phyloP scores from a whole-genome alignment of 352 stramenopile species.

The Phytophthora crassamura region DNA sequence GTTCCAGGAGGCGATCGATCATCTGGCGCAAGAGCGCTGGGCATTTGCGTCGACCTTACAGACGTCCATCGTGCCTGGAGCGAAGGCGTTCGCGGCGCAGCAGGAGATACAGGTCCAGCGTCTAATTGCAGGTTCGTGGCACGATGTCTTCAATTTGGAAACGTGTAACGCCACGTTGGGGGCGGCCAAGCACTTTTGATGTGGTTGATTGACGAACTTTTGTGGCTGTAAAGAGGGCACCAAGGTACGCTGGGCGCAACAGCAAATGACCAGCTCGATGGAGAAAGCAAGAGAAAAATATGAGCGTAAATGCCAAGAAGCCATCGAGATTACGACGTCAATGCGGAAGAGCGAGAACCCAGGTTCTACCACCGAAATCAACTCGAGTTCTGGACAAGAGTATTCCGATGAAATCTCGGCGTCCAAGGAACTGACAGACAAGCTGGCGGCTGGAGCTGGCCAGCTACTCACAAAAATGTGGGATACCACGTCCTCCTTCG shows the following conservation, averaged over 20 bases:
- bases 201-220: constrained; percentile 3
- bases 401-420: constrained; percentile 33
- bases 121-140: constrained; percentile 61
- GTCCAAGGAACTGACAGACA: constrained; percentile 70
- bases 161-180: background rate
- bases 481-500: constrained; percentile 76
- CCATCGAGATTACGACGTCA: constrained; percentile 53
- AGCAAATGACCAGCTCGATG: constrained; percentile 66
- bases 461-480: constrained; percentile 86
- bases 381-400: constrained; percentile 10
- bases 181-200: constrained; percentile 7
- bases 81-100: constrained; percentile 74
- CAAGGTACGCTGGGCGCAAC: constrained; percentile 68
- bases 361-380: background rate
- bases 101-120: constrained; percentile 83
- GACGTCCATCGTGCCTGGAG: constrained; percentile 55
- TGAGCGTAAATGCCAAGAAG: constrained; percentile 74
- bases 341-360: constrained; percentile 41
- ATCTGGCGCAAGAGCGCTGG: constrained; percentile 59
- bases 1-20: constrained; percentile 63
- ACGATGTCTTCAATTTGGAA: background rate
- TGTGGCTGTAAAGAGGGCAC: constrained; percentile 56
- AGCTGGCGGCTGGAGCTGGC: constrained; percentile 55
- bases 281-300: constrained; percentile 84
- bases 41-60: constrained; percentile 72